A percentile compares a stretch with the other conserved stretches of the same genome.
These are phyloP conservation scores for Dryas octopetala DNA, from an alignment of 306 rosid genomes.

Conservation along the genomic window DNA sequence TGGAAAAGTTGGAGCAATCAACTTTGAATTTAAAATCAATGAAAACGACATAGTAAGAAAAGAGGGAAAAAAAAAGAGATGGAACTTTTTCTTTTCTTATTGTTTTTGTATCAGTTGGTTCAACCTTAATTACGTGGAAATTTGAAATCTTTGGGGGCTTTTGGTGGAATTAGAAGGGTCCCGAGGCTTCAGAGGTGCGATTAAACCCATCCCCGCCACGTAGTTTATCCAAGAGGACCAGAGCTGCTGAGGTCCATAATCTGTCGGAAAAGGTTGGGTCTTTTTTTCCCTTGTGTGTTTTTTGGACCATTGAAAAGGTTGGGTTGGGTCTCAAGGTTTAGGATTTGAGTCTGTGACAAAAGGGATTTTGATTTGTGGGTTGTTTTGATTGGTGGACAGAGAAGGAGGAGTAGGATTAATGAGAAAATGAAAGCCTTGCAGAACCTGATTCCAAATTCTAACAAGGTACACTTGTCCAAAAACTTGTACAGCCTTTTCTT, in stretches of 20 bases:
- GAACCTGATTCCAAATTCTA: slow-evolving; percentile 90
- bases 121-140: slow-evolving; percentile 10
- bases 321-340: not conserved
- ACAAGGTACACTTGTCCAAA: slow-evolving; percentile 54
- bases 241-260: slow-evolving; percentile 96
- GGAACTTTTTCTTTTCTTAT: slow-evolving; percentile 8
- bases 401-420: slow-evolving; percentile 88
- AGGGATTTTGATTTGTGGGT: slow-evolving; percentile 20
- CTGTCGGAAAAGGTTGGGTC: slow-evolving; percentile 79
- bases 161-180: slow-evolving; percentile 43
- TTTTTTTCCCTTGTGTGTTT: not conserved
- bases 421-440: slow-evolving; percentile 96
- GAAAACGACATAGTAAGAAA: not conserved
- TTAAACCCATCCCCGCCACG: slow-evolving; percentile 49
- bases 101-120: slow-evolving; percentile 3
- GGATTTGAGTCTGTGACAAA: not conserved
- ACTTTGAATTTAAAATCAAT: not conserved
- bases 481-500: not conserved
- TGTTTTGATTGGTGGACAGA: slow-evolving; percentile 53
- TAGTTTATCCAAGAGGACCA: slow-evolving; percentile 72
- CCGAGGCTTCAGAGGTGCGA: slow-evolving; percentile 47
- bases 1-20: not conserved
- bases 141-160: slow-evolving; percentile 24
- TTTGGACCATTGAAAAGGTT: not conserved
- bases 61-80: not conserved